Base-by-base conservation (phyloP, 2,329 filamentous ascomycete genomes). In the Claviceps fusiformis region DNA sequence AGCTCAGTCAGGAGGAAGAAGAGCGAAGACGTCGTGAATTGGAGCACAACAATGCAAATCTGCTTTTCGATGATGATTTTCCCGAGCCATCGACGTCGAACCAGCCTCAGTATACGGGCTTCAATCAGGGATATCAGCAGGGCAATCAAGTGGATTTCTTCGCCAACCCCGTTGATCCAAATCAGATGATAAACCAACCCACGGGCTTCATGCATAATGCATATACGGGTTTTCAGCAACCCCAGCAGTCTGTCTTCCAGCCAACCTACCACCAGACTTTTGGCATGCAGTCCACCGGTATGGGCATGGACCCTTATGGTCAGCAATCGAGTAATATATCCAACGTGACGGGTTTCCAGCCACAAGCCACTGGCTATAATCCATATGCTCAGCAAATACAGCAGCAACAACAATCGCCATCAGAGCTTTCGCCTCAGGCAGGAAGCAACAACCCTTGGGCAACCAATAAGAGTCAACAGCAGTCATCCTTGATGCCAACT, bases 91-190 rank as follows among this genome's bases (percentile, higher is more conserved):
- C 64, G 49, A 54, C 54, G 24, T 56, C 57, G 35, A 58, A 41
- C 47, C 86, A 89, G 63, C 80, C 87, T 41, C 89, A 91, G 71
- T 82, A 81, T 45, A 97, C 91, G 15, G 92, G 90, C 41, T 90
- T 89, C 74, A 97, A 96, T 70, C 91, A 95, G 72, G 92, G 92
- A 50, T 98, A 98, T 66, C 91, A 97, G 73, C 93, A 98, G 72
- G 92, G 95, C 67, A 87, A 87, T 56, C 89, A 89, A 13, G 93
- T 98, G 19, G 93, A 98, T 71, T 97, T 95, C 82, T 93, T 95
- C 63, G 93, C 92, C 57, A 98, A 98, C 69, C 89, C 91, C 13
- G 86, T 97, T 64, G 88, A 92, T 56, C 84, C 68, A 54, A 82
- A 73, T 62, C 85, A 88, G 67, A 78, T 85, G 61, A 84, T 91